Evolutionary conservation across 257 asterid genomes (phyloP).

Genomic region (Catharanthus roseus): DNA sequence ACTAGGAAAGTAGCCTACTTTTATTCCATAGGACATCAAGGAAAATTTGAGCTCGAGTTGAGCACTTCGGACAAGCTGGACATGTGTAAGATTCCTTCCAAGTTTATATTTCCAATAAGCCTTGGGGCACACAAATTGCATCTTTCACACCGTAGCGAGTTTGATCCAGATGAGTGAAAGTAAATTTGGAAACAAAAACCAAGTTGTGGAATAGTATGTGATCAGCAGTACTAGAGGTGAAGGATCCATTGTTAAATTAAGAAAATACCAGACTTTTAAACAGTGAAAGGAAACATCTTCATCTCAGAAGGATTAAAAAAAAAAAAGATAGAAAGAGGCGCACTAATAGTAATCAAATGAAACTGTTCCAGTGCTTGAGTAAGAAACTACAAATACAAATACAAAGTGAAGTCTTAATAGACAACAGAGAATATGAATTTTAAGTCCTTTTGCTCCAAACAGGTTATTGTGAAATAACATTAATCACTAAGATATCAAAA

Average conservation of each 20-base stretch:
- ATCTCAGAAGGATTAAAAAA: neutral
- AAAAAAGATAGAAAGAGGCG: neutral
- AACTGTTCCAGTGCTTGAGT: neutral
- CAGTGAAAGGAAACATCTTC: neutral
- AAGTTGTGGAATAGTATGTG: no score
- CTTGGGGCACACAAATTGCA: no score
- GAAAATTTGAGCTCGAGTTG: neutral
- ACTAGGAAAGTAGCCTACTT: neutral
- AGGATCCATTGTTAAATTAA: neutral
- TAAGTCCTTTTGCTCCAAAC: neutral
- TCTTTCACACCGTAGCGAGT: no score
- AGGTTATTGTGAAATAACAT: neutral
- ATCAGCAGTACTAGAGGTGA: neutral
- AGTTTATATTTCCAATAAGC: neutral
- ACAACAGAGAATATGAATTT: no score
- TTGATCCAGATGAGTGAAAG: no score
- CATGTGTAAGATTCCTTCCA: neutral
- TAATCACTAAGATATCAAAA: neutral
- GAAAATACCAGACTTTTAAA: neutral
- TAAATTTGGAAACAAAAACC: no score
- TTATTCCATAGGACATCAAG: neutral
- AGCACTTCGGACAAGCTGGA: neutral
- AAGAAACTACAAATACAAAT: neutral
- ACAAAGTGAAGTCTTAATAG: neutral
- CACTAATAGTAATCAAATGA: neutral